phyloP scores from a whole-genome alignment of 2,329 filamentous ascomycete genomes.

The Diaporthe sp. region DNA sequence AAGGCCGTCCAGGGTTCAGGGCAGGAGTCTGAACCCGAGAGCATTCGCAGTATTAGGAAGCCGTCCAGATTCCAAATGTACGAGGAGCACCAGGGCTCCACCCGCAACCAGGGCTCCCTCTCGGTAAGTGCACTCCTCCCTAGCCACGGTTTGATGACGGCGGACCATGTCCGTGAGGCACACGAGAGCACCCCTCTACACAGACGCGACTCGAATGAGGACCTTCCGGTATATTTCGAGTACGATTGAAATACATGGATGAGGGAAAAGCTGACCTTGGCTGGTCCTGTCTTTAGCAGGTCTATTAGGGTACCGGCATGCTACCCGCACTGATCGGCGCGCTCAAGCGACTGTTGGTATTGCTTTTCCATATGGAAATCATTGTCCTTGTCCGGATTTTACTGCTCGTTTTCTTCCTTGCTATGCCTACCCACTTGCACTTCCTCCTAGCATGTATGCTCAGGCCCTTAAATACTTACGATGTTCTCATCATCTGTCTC shows the following conservation, averaged over 20 bases:
- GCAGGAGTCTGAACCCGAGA: not conserved
- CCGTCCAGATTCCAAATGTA: not conserved
- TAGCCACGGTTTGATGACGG: not conserved
- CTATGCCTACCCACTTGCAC: not conserved
- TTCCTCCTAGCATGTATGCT: not conserved
- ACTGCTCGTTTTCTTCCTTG: not conserved
- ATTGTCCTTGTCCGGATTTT: not conserved
- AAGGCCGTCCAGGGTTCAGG: not conserved
- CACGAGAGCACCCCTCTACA: not conserved
- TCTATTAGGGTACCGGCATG: not conserved
- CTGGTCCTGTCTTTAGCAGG: not conserved
- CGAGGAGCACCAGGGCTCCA: not conserved
- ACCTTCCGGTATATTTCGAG: not conserved
- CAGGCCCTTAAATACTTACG: not conserved
- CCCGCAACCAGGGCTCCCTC: not conserved
- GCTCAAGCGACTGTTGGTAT: not conserved
- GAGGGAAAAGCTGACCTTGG: not conserved
- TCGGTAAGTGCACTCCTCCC: conserved; percentile 4
- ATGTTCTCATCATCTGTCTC: not conserved
- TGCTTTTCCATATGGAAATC: not conserved
- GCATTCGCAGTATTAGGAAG: not conserved
- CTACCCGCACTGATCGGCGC: not conserved
- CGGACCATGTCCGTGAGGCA: not conserved
- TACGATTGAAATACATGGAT: not conserved
- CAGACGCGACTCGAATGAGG: not conserved